phyloP scores from a whole-genome alignment of 1,284 basidiomycete species.

The Cryptococcus sp. region DNA sequence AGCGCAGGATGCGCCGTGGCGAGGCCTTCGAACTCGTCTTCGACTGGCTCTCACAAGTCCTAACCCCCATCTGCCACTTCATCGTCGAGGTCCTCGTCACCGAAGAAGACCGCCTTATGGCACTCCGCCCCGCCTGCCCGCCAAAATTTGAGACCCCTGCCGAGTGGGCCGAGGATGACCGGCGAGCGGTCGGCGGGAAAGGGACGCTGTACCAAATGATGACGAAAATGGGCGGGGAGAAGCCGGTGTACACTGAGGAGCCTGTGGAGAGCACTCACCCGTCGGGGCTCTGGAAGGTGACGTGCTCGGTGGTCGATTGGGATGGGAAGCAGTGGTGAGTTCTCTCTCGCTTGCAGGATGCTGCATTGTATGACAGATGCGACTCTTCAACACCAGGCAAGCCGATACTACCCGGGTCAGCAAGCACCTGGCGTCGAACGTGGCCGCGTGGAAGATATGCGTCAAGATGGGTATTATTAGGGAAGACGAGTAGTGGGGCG shows the following conservation, averaged over 20 bases:
- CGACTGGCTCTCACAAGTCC: conserved; percentile 22
- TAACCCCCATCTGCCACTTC: conserved; percentile 22
- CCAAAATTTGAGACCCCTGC: neutral
- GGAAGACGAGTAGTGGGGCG: neutral
- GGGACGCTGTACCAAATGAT: neutral
- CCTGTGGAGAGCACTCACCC: neutral
- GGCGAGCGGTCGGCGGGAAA: conserved; percentile 12
- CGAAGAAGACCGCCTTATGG: conserved; percentile 1
- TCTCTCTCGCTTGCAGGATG: neutral
- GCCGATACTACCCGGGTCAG: conserved; percentile 18
- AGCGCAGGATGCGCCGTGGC: conserved; percentile 17
- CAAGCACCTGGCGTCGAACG: conserved; percentile 20
- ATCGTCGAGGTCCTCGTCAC: conserved; percentile 10
- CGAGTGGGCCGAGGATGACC: conserved; percentile 12
- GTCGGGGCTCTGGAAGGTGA: conserved; percentile 10
- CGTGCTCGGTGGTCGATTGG: conserved; percentile 1
- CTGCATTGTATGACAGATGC: neutral
- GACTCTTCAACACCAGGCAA: conserved; percentile 1
- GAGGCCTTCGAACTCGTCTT: conserved; percentile 24
- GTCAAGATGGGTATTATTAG: conserved; percentile 15
- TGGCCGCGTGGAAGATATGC: conserved; percentile 26
- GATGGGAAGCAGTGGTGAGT: conserved; percentile 15
- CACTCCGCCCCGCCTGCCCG: no score
- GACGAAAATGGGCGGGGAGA: no score
- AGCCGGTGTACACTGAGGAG: conserved; percentile 3